Evolutionary conservation across 345 rosid genomes (phyloP), one percentile per base, ranked within the genome.

Genomic region (Salix purpurea): DNA sequence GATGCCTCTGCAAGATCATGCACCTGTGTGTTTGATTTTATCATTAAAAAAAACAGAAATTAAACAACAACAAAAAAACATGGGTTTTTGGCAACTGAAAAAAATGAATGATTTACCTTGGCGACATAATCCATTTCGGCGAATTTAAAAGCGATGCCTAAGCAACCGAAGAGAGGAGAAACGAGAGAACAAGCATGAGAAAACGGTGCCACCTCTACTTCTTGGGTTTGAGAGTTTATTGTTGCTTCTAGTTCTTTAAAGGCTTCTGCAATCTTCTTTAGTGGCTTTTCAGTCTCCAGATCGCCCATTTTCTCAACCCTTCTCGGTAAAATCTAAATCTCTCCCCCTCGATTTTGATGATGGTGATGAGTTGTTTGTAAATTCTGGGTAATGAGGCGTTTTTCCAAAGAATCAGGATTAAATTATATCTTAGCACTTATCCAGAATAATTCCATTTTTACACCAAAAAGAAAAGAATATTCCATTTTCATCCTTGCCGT

Each of bases 101-200:
- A 34, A 36, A 56, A 58, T 54, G 26, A 37, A 28, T 2, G 23
- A 66, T 21, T 21, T 52, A 94, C 98, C 94, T 96, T 93, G 77
- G 97, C 91, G n/a, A 93, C 97, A 54, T 91, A 96, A 77, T 96
- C 98, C 94, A 88, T 86, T 80, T 96, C 97, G 0, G 97, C 99
- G 76, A 96, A 96, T 86, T 93, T 96, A 86, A 95, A 95, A 70
- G 99, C 99, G 72, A 96, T 87, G 39, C 99, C 98, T 26, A 96
- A 81, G 83, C 97, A 91, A 34, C 93, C 93, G 69, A 96, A 91
- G 58, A 93, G 98, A 75, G 99, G 98, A 16, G 99, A 96, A 21
- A 96, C 98, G 23, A 90, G 80, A 39, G 99, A 90, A 81, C 96
- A 91, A 28, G 99, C 98, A 77, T 62, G 91, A 30, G 98, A 93